phyloP scores from a whole-genome alignment of 176 grass and related monocot species.

The Musa schizocarpa region DNA sequence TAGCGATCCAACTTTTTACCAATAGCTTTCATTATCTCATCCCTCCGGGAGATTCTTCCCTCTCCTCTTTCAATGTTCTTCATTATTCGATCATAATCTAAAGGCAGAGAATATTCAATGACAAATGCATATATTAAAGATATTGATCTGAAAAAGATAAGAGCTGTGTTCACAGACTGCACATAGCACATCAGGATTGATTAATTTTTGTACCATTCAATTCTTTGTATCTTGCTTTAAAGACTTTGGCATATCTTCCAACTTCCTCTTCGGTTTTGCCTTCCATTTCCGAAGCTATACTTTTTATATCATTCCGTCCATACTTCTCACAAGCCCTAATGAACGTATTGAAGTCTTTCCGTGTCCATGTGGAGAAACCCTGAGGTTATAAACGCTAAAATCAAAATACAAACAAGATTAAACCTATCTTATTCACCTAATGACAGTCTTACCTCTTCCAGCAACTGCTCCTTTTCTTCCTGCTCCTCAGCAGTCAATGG shows the following conservation, averaged over 20 bases:
- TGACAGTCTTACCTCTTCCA: slow-evolving; percentile 48
- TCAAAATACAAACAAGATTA: not conserved
- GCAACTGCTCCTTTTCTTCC: slow-evolving; percentile 76
- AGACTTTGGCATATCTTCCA: slow-evolving; percentile 74
- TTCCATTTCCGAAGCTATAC: slow-evolving; percentile 86
- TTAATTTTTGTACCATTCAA: slow-evolving; percentile 55
- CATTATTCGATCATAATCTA: slow-evolving; percentile 92
- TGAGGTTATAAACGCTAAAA: slow-evolving; percentile 23
- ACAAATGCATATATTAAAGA: not conserved
- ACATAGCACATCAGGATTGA: not conserved
- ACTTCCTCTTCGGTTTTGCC: slow-evolving; percentile 98
- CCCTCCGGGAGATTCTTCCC: slow-evolving; percentile 69
- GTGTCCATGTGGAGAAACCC: slow-evolving; percentile 91
- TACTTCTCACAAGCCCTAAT: slow-evolving; percentile 94
- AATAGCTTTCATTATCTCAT: slow-evolving; percentile 90
- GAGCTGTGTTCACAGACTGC: slow-evolving; percentile 6
- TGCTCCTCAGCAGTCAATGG: slow-evolving; percentile 75
- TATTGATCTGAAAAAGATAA: not conserved
- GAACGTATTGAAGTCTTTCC: slow-evolving; percentile 93
- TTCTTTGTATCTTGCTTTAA: slow-evolving; percentile 86
- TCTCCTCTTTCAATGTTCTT: slow-evolving; percentile 94
- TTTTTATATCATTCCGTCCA: slow-evolving; percentile 88
- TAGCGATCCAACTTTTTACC: slow-evolving; percentile 92
- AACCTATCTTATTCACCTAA: not conserved
- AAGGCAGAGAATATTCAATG: not conserved